These are phyloP conservation scores for Dictyophora rubrovolvata DNA, from an alignment of 768 basidiomycete genomes.

Conservation along the genomic window DNA sequence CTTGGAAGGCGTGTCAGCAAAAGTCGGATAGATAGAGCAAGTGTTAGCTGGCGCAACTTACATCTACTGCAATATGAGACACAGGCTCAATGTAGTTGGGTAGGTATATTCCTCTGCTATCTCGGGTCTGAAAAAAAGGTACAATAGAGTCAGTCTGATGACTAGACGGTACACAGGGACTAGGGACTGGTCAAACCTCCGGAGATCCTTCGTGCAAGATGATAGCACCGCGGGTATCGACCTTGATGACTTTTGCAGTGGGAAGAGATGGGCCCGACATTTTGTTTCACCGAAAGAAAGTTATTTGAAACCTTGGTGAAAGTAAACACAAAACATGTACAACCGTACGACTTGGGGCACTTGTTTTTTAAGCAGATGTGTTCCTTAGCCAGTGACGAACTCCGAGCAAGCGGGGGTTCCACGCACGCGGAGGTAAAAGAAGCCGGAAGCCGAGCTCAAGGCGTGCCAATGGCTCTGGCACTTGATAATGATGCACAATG, in stretches of 20 bases:
- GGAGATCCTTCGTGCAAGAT: constrained; percentile 92
- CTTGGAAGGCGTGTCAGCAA: constrained; percentile 30
- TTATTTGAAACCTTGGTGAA: background rate
- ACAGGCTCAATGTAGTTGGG: constrained; percentile 97
- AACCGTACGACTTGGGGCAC: no score
- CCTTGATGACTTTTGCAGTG: constrained; percentile 78
- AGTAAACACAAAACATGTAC: background rate
- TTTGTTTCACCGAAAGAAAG: background rate
- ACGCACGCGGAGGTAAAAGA: no score
- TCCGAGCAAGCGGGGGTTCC: no score
- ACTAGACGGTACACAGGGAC: constrained; percentile 4
- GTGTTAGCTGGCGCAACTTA: constrained; percentile 33
- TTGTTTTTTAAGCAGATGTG: no score
- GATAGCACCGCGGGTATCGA: constrained; percentile 88
- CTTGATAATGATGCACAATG: no score
- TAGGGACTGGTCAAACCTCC: constrained; percentile 46
- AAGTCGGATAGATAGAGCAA: background rate
- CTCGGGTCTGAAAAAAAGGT: constrained; percentile 53
- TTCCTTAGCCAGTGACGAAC: no score
- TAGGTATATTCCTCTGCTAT: constrained; percentile 93
- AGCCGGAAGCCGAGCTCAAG: no score
- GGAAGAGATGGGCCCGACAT: constrained; percentile 61
- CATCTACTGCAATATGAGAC: constrained; percentile 95
- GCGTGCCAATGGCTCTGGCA: no score
- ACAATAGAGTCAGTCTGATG: constrained; percentile 4